phyloP scores from a whole-genome alignment of 2,329 filamentous ascomycete genomes.

The Elsinoe batatas region DNA sequence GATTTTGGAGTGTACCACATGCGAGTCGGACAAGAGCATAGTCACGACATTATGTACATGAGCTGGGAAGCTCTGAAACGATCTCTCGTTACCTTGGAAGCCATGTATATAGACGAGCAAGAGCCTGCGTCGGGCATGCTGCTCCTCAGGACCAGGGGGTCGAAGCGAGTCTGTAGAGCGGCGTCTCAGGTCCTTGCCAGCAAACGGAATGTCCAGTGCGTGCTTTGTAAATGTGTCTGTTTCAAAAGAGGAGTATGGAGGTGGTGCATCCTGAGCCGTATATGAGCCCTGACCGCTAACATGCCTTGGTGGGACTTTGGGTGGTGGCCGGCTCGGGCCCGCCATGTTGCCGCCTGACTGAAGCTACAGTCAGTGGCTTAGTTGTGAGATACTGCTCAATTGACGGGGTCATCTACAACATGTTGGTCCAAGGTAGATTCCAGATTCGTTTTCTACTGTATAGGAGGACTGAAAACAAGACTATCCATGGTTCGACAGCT shows the following conservation, averaged over 20 bases:
- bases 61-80: conserved; percentile 77
- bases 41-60: conserved; percentile 71
- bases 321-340: conserved; percentile 16
- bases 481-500: not conserved
- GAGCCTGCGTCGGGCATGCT: conserved; percentile 43
- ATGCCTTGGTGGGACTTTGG: conserved; percentile 11
- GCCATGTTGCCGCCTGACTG: not conserved
- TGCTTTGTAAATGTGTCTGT: not conserved
- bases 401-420: no score
- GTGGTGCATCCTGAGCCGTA: conserved; percentile 14
- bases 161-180: conserved; percentile 38
- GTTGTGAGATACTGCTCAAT: no score
- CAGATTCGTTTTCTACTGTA: no score
- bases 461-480: not conserved
- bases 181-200: conserved; percentile 32
- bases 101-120: conserved; percentile 81
- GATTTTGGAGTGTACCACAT: conserved; percentile 77
- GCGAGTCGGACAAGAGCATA: conserved; percentile 56
- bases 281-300: not conserved
- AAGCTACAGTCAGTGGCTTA: not conserved
- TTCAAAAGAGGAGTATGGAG: conserved; percentile 13
- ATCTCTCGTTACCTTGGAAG: conserved; percentile 80
- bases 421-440: no score
- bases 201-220: conserved; percentile 17
- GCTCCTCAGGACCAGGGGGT: conserved; percentile 26